Evolutionary conservation across 2,329 filamentous ascomycete species (phyloP).

Genomic region (Cladobotryum protrusum): DNA sequence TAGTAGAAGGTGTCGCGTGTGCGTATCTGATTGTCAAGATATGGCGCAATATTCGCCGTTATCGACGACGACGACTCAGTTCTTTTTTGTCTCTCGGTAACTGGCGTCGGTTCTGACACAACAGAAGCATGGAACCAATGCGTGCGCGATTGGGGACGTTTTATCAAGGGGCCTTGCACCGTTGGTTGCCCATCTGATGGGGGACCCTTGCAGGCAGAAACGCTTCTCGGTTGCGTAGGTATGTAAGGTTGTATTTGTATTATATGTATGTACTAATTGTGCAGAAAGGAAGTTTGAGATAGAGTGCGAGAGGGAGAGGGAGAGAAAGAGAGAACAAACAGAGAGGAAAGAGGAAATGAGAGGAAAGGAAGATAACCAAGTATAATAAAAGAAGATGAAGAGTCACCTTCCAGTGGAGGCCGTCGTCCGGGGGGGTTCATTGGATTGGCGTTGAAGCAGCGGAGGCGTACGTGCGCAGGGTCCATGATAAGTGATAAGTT

Average conservation of each 20-base stretch:
- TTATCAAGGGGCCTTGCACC: no score
- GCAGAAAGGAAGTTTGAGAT: neutral
- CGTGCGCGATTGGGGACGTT: no score
- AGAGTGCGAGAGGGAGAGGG: neutral
- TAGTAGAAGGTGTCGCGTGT: neutral
- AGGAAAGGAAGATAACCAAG: neutral
- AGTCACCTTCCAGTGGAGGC: neutral
- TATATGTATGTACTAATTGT: no score
- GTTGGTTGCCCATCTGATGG: no score
- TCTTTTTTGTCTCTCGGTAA: no score
- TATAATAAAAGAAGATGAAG: neutral
- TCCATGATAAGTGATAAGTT: neutral
- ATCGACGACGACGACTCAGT: constrained; percentile 2
- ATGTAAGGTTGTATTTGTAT: no score
- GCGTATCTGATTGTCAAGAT: constrained; percentile 4
- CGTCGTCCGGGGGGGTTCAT: no score
- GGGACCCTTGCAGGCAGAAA: no score
- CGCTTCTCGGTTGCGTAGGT: no score
- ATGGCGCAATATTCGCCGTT: constrained; percentile 11
- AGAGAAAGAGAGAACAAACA: neutral
- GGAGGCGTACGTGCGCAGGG: neutral
- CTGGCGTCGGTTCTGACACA: no score
- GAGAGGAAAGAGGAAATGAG: neutral
- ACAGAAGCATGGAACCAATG: no score
- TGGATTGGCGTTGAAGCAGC: neutral